phyloP scores from a whole-genome alignment of 2,329 filamentous ascomycete species.

The Ophiobolus disseminans region DNA sequence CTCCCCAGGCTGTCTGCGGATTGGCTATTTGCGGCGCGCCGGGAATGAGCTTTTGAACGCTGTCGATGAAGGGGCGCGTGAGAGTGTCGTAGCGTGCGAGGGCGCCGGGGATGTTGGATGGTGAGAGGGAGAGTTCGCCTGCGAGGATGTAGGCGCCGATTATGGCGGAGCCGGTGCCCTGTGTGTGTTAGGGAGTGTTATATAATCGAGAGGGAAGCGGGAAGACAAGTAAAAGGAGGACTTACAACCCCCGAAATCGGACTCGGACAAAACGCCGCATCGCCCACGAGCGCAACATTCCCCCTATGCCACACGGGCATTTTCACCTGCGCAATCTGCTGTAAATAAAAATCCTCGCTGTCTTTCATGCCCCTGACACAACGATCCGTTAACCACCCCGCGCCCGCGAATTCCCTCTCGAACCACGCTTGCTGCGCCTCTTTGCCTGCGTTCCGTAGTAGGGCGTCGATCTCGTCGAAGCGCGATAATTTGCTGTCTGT shows the following conservation, averaged over 20 bases:
- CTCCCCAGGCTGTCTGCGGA: conserved; percentile 34
- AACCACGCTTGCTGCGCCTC: conserved; percentile 31
- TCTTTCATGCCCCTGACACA: conserved; percentile 50
- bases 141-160: conserved; percentile 51
- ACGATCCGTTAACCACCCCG: conserved; percentile 48
- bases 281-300: conserved; percentile 47
- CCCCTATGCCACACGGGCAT: conserved; percentile 45
- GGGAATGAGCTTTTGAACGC: conserved; percentile 31
- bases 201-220: neutral
- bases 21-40: conserved; percentile 33
- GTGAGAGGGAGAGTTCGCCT: conserved; percentile 39
- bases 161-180: conserved; percentile 44
- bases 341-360: conserved; percentile 55
- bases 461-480: conserved; percentile 25
- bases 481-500: conserved; percentile 23
- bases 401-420: conserved; percentile 40
- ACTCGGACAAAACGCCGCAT: conserved; percentile 50
- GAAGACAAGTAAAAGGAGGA: neutral
- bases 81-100: conserved; percentile 30
- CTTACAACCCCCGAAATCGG: conserved; percentile 38
- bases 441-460: conserved; percentile 15
- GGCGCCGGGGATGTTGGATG: conserved; percentile 27
- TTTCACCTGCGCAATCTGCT: conserved; percentile 51
- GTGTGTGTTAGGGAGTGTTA: neutral
- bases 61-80: conserved; percentile 28